Evolutionary conservation across 805 yeast genomes (phyloP).

Genomic region (Cyberlindnera meyerae): DNA sequence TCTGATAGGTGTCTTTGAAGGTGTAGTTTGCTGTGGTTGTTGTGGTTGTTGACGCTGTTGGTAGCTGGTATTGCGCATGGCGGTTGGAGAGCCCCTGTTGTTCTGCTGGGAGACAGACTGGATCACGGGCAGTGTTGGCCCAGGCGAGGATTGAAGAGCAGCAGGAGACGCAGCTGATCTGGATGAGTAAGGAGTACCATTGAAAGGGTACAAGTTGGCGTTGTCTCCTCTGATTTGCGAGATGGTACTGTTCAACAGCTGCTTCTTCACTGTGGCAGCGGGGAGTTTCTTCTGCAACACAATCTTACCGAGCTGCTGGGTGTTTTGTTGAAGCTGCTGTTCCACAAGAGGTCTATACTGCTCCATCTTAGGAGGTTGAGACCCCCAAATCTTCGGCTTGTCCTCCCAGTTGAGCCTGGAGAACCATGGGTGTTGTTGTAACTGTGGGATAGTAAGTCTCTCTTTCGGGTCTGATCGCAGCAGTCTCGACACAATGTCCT

Average conservation of each 20-base stretch:
- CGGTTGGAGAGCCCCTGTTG: too few species aligned
- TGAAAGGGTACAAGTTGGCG: constrained; percentile 5
- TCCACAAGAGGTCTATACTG: constrained; percentile 49
- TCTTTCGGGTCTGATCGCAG: constrained; percentile 67
- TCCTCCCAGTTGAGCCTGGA: constrained; percentile 61
- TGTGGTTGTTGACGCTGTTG: constrained; percentile 3
- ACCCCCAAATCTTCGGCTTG: constrained; percentile 63
- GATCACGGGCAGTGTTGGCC: constrained; percentile 7
- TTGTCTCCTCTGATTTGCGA: constrained; percentile 23
- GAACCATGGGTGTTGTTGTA: constrained; percentile 73
- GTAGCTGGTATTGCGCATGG: too few species aligned
- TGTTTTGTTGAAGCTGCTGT: constrained; percentile 20
- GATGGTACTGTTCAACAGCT: constrained; percentile 21
- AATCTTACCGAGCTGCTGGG: constrained; percentile 12
- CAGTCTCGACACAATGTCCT: constrained; percentile 62
- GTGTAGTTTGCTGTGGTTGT: constrained; percentile 3
- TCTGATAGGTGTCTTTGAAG: constrained; percentile 2
- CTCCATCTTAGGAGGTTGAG: constrained; percentile 61
- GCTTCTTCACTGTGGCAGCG: constrained; percentile 21
- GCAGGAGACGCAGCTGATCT: background rate
- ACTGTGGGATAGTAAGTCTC: constrained; percentile 51
- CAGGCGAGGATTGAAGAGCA: constrained; percentile 4
- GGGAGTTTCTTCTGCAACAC: constrained; percentile 19
- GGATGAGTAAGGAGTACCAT: constrained; percentile 5
- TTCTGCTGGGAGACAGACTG: constrained; percentile 1